These are phyloP conservation scores for Epichloe elymi DNA, from an alignment of 2,329 filamentous ascomycete genomes.

Conservation along the genomic window DNA sequence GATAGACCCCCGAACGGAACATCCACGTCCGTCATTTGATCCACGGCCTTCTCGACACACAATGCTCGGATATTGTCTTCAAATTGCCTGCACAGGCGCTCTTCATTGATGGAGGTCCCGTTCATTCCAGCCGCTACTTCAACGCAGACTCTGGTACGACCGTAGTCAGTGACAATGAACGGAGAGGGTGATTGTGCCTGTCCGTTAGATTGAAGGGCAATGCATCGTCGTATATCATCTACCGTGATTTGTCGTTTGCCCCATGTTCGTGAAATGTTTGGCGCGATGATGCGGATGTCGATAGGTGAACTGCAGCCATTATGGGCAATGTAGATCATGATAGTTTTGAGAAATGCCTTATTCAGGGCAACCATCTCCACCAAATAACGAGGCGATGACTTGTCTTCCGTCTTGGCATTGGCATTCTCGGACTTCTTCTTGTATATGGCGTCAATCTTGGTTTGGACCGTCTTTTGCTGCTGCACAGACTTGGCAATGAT, in stretches of 20 bases:
- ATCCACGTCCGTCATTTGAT: conserved; percentile 19
- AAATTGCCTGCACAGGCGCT: conserved; percentile 41
- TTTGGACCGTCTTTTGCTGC: conserved; percentile 17
- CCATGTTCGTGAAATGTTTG: conserved; percentile 55
- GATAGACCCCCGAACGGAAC: conserved; percentile 42
- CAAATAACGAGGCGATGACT: conserved; percentile 36
- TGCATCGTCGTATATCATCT: conserved; percentile 51
- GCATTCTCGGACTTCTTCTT: conserved; percentile 15
- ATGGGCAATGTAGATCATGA: conserved; percentile 57
- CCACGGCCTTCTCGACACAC: conserved; percentile 25
- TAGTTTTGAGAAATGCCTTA: conserved; percentile 52
- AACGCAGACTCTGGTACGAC: conserved; percentile 43
- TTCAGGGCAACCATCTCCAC: conserved; percentile 51
- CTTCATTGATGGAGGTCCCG: conserved; percentile 31
- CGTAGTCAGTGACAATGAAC: conserved; percentile 37
- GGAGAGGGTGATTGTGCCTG: conserved; percentile 20
- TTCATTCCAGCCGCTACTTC: conserved; percentile 33
- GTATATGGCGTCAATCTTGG: conserved; percentile 24
- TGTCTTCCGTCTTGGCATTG: conserved; percentile 11
- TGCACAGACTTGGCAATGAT: conserved; percentile 18
- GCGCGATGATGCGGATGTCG: conserved; percentile 47
- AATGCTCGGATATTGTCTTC: conserved; percentile 33
- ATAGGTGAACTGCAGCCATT: conserved; percentile 49
- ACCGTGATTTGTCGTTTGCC: conserved; percentile 54
- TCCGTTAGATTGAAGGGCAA: conserved; percentile 43